These are phyloP conservation scores for Yamadazyma jaroonii DNA, from an alignment of 1,139 yeast species.

Conservation along the genomic window DNA sequence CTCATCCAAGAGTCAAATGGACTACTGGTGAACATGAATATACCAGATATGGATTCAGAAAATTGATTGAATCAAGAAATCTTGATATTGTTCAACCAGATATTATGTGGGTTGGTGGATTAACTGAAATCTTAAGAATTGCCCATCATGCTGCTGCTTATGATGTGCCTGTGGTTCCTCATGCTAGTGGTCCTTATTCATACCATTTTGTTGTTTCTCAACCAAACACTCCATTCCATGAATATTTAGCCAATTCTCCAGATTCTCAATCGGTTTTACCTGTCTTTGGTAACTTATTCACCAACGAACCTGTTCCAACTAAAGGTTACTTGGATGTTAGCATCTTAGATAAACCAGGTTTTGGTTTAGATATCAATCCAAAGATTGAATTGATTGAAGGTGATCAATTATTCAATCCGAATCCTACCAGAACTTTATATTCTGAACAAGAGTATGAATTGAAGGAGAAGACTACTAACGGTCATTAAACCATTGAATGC, in stretches of 20 bases:
- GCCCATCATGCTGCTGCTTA: constrained; percentile 51
- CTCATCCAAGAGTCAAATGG: constrained; percentile 44
- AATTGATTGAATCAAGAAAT: constrained; percentile 45
- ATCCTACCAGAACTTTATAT: constrained; percentile 34
- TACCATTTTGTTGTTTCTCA: constrained; percentile 49
- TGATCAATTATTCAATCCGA: constrained; percentile 31
- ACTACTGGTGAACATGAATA: constrained; percentile 54
- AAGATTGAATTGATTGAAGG: constrained; percentile 38
- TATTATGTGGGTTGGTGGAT: constrained; percentile 53
- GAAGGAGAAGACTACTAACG: constrained; percentile 8
- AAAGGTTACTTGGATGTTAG: constrained; percentile 38
- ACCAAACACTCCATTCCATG: constrained; percentile 50
- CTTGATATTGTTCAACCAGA: constrained; percentile 49
- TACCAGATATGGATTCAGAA: constrained; percentile 48
- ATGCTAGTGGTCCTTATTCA: constrained; percentile 50
- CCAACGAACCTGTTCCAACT: constrained; percentile 45
- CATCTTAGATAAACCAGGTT: constrained; percentile 45
- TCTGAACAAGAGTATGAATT: constrained; percentile 10
- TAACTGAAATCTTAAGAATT: constrained; percentile 44
- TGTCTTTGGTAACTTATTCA: constrained; percentile 44
- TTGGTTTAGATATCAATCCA: constrained; percentile 45
- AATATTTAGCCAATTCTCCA: constrained; percentile 48
- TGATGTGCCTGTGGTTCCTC: constrained; percentile 51
- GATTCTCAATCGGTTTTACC: constrained; percentile 44
- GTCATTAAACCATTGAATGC: too few species aligned